Evolutionary conservation across 2,329 filamentous ascomycete genomes (phyloP).

Genomic region (Fusarium sp.): DNA sequence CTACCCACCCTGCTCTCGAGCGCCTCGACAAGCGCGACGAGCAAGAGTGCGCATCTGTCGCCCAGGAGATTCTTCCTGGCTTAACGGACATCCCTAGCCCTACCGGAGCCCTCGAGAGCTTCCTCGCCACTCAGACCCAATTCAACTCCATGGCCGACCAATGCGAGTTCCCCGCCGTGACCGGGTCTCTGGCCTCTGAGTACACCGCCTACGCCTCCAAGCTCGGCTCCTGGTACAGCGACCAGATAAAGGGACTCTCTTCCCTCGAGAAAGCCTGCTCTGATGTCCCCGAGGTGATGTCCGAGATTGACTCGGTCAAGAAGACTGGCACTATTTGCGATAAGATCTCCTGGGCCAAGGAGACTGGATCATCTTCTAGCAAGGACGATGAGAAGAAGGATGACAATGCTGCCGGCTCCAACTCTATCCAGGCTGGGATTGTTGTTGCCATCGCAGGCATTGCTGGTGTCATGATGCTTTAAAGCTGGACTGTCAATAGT

Average conservation of each 20-base stretch:
- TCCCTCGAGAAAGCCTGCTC: slow-evolving; percentile 47
- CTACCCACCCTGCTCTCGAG: slow-evolving; percentile 13
- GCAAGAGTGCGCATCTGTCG: slow-evolving; percentile 41
- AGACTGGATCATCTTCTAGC: slow-evolving; percentile 26
- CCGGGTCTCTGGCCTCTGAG: slow-evolving; percentile 46
- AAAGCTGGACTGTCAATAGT: background rate
- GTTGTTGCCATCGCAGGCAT: slow-evolving; percentile 27
- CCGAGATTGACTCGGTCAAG: slow-evolving; percentile 9
- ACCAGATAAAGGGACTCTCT: slow-evolving; percentile 34
- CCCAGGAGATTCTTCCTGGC: slow-evolving; percentile 33
- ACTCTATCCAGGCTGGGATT: slow-evolving; percentile 25
- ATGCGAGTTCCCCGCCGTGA: slow-evolving; percentile 48
- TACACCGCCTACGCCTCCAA: slow-evolving; percentile 45
- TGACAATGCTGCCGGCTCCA: slow-evolving; percentile 11
- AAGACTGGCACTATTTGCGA: slow-evolving; percentile 17
- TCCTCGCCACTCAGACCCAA: slow-evolving; percentile 41
- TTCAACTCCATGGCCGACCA: slow-evolving; percentile 36
- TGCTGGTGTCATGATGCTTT: slow-evolving; percentile 36
- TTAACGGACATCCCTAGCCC: slow-evolving; percentile 43
- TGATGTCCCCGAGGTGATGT: slow-evolving; percentile 46
- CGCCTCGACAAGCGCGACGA: slow-evolving; percentile 36
- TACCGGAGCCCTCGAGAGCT: slow-evolving; percentile 33
- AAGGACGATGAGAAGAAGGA: slow-evolving; percentile 4
- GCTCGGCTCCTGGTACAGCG: slow-evolving; percentile 44
- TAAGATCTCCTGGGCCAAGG: slow-evolving; percentile 24